These are phyloP conservation scores for Camellia oleifera DNA, from an alignment of 179 eudicot species.

Conservation along the genomic window DNA sequence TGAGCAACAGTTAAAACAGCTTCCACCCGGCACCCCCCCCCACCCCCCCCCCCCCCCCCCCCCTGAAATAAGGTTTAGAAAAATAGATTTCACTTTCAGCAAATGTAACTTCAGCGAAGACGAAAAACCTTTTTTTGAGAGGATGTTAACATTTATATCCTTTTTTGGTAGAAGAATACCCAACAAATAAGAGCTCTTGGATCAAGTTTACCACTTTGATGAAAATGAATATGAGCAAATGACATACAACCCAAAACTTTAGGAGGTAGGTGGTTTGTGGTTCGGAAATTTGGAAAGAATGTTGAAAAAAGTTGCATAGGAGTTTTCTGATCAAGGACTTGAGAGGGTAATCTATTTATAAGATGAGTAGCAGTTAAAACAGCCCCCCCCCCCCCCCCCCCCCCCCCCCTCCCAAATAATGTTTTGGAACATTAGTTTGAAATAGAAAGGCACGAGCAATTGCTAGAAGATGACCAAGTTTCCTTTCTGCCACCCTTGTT, in stretches of 20 bases:
- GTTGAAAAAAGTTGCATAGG: not conserved
- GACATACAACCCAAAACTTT: not conserved
- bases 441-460: not conserved
- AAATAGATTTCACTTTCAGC: not conserved
- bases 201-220: not conserved
- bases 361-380: slow-evolving; percentile 6
- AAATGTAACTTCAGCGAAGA: not conserved
- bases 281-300: not conserved
- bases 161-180: not conserved
- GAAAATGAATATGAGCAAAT: slow-evolving; percentile 1
- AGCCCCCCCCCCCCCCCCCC: not conserved
- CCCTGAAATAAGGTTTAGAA: not conserved
- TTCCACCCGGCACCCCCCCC: no score
- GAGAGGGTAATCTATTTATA: not conserved
- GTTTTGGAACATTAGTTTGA: not conserved
- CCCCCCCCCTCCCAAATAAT: not conserved
- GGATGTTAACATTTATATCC: slow-evolving; percentile 13
- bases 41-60: no score
- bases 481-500: slow-evolving; percentile 11
- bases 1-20: no score
- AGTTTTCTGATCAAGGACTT: not conserved
- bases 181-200: slow-evolving; percentile 10
- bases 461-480: slow-evolving; percentile 11
- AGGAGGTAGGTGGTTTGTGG: not conserved
- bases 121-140: not conserved